Percentiles rank a stretch among this genome's conserved stretches.
phyloP scores from a whole-genome alignment of 164 flowering plant genomes.

The Dillenia suffruticosa region DNA sequence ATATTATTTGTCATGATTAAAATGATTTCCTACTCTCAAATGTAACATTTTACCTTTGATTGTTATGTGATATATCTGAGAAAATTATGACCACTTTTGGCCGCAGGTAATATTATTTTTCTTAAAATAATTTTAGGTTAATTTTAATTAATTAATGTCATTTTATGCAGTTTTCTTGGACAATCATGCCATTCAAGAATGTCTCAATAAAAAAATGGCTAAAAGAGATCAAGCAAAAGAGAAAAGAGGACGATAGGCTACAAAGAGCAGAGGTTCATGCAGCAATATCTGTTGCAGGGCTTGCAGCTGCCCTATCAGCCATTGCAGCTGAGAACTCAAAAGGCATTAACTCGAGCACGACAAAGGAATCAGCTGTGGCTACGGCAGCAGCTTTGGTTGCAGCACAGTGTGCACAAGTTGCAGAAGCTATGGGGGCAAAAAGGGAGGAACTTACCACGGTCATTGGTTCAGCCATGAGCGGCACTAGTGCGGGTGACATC shows the following conservation, averaged over 20 bases:
- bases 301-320: constrained; percentile 93
- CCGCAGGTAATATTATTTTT: no score
- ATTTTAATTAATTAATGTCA: no score
- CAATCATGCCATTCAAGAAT: constrained; percentile 48
- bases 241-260: constrained; percentile 70
- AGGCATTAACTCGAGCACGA: constrained; percentile 16
- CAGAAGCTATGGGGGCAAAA: constrained; percentile 90
- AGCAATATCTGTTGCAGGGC: constrained; percentile 82
- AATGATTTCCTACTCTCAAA: no score
- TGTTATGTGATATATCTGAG: no score
- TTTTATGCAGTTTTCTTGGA: constrained; percentile 49
- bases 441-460: constrained; percentile 53
- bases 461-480: constrained; percentile 67
- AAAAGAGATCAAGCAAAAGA: constrained; percentile 64
- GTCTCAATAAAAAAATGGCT: constrained; percentile 78
- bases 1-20: no score
- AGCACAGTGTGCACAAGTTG: constrained; percentile 77
- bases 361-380: constrained; percentile 68
- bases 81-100: not conserved
- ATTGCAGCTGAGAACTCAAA: constrained; percentile 58
- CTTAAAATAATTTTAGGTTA: no score
- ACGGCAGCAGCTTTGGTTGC: constrained; percentile 94
- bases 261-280: constrained; percentile 87
- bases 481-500: constrained; percentile 61
- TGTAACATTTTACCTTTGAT: no score